Conservation (phyloP, 805 yeast species). For the Brettanomyces nanus region DNA sequence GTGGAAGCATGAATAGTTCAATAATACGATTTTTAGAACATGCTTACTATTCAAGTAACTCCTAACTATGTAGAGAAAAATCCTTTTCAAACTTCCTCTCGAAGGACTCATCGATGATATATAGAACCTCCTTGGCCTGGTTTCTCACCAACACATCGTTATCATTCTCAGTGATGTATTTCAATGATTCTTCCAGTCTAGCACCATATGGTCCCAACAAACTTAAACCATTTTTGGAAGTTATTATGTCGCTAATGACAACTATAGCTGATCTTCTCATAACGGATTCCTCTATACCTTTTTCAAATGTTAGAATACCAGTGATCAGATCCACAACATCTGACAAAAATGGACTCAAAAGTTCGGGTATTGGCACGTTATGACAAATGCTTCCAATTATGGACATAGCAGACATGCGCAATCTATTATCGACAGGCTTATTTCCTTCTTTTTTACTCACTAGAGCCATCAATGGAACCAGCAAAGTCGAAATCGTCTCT, state of each 20-base stretch:
- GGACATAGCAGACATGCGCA: slow-evolving; percentile 85
- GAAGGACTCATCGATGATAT: slow-evolving; percentile 22
- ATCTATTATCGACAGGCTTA: slow-evolving; percentile 37
- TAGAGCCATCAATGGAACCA: slow-evolving; percentile 32
- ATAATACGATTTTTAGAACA: not conserved
- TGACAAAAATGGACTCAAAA: slow-evolving; percentile 41
- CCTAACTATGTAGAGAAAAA: not conserved
- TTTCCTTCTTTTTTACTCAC: slow-evolving; percentile 9
- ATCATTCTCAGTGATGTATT: slow-evolving; percentile 40
- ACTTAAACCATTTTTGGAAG: slow-evolving; percentile 32
- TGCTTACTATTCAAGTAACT: too few species aligned
- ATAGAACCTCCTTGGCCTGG: slow-evolving; percentile 37
- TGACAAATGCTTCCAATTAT: slow-evolving; percentile 67
- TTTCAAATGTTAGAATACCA: slow-evolving; percentile 63
- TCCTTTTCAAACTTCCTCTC: slow-evolving; percentile 5
- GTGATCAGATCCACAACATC: slow-evolving; percentile 69
- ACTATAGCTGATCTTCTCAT: slow-evolving; percentile 74
- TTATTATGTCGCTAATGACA: slow-evolving; percentile 51
- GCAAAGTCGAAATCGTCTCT: slow-evolving; percentile 34
- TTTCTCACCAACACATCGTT: slow-evolving; percentile 52
- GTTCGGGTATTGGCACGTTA: slow-evolving; percentile 34
- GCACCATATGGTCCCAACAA: slow-evolving; percentile 42
- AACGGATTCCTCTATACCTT: slow-evolving; percentile 33
- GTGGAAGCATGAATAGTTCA: slow-evolving; percentile 15
- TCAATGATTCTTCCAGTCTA: slow-evolving; percentile 34